phyloP scores from a whole-genome alignment of 768 basidiomycete genomes.

The Termitomyces sp. region DNA sequence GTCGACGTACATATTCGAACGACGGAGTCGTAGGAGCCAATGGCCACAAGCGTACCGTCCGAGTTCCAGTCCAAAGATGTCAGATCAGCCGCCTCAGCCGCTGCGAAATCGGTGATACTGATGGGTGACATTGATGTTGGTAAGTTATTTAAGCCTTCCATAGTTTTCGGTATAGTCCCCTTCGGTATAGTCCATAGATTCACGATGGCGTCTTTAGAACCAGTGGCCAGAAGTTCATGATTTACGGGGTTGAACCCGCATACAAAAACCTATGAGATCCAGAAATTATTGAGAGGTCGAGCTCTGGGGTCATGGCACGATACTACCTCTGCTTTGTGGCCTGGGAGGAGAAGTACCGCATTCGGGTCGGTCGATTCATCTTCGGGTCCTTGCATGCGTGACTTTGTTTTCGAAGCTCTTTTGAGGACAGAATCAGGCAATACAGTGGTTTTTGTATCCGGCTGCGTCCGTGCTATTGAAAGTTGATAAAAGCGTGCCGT shows the following conservation, averaged over 20 bases:
- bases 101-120: slow-evolving; percentile 44
- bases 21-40: slow-evolving; percentile 71
- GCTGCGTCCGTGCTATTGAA: background rate
- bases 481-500: background rate
- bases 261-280: slow-evolving; percentile 60
- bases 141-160: slow-evolving; percentile 22
- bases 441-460: background rate
- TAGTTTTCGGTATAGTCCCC: slow-evolving; percentile 50
- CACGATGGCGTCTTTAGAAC: slow-evolving; percentile 73
- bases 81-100: slow-evolving; percentile 50
- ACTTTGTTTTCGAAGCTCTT: slow-evolving; percentile 27
- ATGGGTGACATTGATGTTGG: slow-evolving; percentile 26
- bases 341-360: slow-evolving; percentile 41
- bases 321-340: slow-evolving; percentile 59
- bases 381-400: slow-evolving; percentile 32
- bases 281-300: background rate
- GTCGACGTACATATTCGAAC: slow-evolving; percentile 60
- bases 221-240: slow-evolving; percentile 59
- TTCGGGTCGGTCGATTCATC: slow-evolving; percentile 36
- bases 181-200: slow-evolving; percentile 61
- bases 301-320: background rate
- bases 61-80: slow-evolving; percentile 75
- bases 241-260: slow-evolving; percentile 73
- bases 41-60: slow-evolving; percentile 67
- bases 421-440: slow-evolving; percentile 6